A percentile compares a stretch with the other conserved stretches of the same genome.
phyloP scores from a whole-genome alignment of 768 basidiomycete species.

The Hericium rajendrae region DNA sequence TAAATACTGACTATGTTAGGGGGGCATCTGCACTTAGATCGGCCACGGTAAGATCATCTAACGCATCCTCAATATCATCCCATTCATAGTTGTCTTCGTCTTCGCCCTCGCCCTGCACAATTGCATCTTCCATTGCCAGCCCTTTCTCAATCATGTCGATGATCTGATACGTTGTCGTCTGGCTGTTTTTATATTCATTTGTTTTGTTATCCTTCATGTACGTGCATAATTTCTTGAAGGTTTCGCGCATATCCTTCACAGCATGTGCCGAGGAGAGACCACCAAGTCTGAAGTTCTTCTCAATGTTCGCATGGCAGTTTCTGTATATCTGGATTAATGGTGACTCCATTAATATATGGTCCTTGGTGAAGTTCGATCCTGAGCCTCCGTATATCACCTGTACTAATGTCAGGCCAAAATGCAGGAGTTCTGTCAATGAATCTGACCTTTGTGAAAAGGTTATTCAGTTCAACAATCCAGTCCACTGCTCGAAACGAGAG shows the following conservation, averaged over 20 bases:
- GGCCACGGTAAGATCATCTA: neutral
- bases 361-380: neutral
- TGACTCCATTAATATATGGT: neutral
- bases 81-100: neutral
- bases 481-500: constrained; percentile 26
- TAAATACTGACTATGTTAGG: too few species aligned
- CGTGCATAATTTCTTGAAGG: neutral
- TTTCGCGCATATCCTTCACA: neutral
- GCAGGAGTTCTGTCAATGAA: too few species aligned
- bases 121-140: neutral
- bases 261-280: neutral
- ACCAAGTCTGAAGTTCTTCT: neutral
- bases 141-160: neutral
- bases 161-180: neutral
- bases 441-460: constrained; percentile 33
- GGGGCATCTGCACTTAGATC: neutral
- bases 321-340: neutral
- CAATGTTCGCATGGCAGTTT: neutral
- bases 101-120: neutral
- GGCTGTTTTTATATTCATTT: neutral
- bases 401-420: neutral
- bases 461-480: constrained; percentile 33
- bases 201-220: neutral
- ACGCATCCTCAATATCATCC: neutral
- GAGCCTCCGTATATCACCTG: neutral